phyloP scores from a whole-genome alignment of 1,139 yeast species.

The Nakaseomyces sp. region DNA sequence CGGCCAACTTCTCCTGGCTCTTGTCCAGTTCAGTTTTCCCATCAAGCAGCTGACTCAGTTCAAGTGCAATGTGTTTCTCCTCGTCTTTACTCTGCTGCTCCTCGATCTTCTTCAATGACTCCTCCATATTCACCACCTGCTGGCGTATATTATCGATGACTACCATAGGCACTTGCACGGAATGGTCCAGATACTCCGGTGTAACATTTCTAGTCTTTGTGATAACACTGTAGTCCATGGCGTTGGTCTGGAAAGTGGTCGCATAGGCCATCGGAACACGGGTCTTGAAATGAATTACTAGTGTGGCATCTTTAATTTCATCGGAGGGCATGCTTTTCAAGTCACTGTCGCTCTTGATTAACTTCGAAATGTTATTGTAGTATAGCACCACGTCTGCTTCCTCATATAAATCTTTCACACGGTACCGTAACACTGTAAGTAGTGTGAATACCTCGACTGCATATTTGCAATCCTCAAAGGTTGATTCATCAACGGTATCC shows the following conservation, averaged over 20 bases:
- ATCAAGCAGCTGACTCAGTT: constrained; percentile 4
- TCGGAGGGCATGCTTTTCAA: not conserved
- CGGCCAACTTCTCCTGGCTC: constrained; percentile 10
- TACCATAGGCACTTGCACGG: constrained; percentile 1
- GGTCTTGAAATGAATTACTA: not conserved
- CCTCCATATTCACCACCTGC: constrained; percentile 4
- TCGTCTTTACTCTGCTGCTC: not conserved
- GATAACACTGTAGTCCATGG: not conserved
- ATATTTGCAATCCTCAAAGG: constrained; percentile 3
- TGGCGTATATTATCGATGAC: constrained; percentile 2
- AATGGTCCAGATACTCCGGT: not conserved
- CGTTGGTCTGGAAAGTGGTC: not conserved
- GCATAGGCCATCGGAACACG: constrained; percentile 1
- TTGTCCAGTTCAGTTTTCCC: constrained; percentile 8
- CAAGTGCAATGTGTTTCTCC: not conserved
- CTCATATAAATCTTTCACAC: not conserved
- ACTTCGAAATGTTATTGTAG: not conserved
- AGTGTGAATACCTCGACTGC: constrained; percentile 1
- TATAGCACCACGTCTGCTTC: constrained; percentile 1
- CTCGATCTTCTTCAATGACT: constrained; percentile 1
- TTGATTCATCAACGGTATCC: not conserved
- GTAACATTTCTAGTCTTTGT: not conserved
- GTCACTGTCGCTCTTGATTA: not conserved
- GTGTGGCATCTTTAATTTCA: not conserved
- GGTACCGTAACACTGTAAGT: constrained; percentile 1